Conservation (phyloP, 1,139 yeast genomes). For the Blastobotrys ciferrii region DNA sequence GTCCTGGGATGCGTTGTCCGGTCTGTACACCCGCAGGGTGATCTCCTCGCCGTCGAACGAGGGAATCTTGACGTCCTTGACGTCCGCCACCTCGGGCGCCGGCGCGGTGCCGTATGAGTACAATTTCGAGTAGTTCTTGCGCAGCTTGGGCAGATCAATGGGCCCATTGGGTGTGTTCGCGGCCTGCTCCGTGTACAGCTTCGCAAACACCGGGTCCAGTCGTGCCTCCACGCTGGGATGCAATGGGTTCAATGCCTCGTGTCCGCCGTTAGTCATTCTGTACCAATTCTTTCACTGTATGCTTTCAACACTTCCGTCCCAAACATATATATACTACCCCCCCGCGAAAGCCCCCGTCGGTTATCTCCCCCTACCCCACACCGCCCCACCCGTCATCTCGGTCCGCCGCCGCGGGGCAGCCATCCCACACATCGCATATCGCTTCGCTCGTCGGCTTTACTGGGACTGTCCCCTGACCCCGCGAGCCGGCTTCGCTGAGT, state of each 20-base stretch:
- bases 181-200: constrained; percentile 13
- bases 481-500: no score
- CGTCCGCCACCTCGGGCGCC: constrained; percentile 14
- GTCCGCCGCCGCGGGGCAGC: no score
- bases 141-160: constrained; percentile 9
- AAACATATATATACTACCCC: not conserved
- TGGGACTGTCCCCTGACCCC: no score
- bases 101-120: constrained; percentile 11
- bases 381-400: no score
- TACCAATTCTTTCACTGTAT: no score
- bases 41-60: constrained; percentile 13
- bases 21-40: constrained; percentile 32
- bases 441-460: no score
- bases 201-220: constrained; percentile 16
- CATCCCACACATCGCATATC: no score
- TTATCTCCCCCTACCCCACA: no score
- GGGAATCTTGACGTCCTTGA: constrained; percentile 10
- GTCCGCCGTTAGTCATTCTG: constrained; percentile 2
- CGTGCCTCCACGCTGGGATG: constrained; percentile 6
- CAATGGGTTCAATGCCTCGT: constrained; percentile 4
- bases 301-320: no score
- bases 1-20: constrained; percentile 18
- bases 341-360: not conserved
- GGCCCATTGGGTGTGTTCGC: constrained; percentile 8
- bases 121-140: constrained; percentile 11